Base-by-base conservation (phyloP, 2,329 filamentous ascomycete species). In the Penicillium sp. region DNA sequence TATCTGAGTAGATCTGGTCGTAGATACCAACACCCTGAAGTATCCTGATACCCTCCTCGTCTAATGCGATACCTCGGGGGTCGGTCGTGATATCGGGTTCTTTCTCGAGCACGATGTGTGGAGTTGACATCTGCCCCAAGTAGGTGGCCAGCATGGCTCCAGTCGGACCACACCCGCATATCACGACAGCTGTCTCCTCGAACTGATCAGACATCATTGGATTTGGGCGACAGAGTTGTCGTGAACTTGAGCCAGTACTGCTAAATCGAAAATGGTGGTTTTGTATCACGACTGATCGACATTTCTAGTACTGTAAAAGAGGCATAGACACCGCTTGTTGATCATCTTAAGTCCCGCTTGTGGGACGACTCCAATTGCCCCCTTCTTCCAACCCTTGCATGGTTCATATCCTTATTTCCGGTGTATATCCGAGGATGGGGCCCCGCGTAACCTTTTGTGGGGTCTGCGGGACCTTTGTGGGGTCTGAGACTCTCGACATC, bases 101-200 rank as follows among this genome's bases (percentile, higher is more conserved):
- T 46, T 61, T 66, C 38, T 72, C 68, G 4, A 73, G 34, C 1
- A 70, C 60, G 8, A 71, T 53, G 46, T 71, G 66, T 3, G 34
- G 45, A 8, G 70, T 54, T 1, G 48, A 47, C 54, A 65, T 59
- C 22, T 52, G 58, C 6, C 64, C 64, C 11, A 72, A 56, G 21
- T 68, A 65, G 3, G 56, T 65, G 3, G 66, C 67, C 1, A 72
- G 54, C 53, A 71, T 48, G 8, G 70, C 66, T 3, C 69, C 69
- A 1, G 67, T 69, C 22, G 70, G 70, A 16, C 70, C 70, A 45
- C 69, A 71, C 38, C 70, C 70, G 41, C 67, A 69, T 32, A 72
- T 72, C 5, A 72, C 51, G 14, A 72, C 63, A 32, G 69, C 65
- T 1, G 63, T 67, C 0, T 54, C 59, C 47, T 62, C 64, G 18